Evolutionary conservation across 257 asterid species (phyloP).

Genomic region (Salvia miltiorrhiza): DNA sequence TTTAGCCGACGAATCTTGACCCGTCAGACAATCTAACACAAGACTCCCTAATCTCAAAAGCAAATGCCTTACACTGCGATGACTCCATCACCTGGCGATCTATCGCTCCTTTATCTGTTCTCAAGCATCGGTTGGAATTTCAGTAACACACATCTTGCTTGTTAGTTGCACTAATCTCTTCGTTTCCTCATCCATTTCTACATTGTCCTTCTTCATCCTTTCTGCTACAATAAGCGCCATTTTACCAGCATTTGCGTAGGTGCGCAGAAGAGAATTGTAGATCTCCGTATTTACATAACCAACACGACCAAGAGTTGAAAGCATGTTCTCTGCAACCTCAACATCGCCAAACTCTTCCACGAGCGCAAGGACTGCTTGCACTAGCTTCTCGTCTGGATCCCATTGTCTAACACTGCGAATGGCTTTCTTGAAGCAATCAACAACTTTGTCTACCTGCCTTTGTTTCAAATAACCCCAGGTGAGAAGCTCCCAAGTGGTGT

Average conservation of each 20-base stretch:
- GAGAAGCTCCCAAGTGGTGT: constrained; percentile 89
- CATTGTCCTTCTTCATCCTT: constrained; percentile 83
- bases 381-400: constrained; percentile 65
- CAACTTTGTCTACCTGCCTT: constrained; percentile 39
- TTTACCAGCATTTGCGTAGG: constrained; percentile 74
- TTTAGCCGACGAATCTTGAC: no score
- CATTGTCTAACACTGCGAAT: constrained; percentile 62
- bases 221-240: constrained; percentile 74
- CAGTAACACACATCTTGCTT: constrained; percentile 65
- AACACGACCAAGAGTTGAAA: constrained; percentile 51
- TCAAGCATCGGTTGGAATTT: constrained; percentile 49
- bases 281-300: constrained; percentile 54
- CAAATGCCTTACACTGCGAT: not conserved
- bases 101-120: not conserved
- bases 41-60: not conserved
- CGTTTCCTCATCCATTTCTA: constrained; percentile 60
- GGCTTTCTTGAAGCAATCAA: constrained; percentile 62
- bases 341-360: constrained; percentile 69
- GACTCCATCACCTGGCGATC: not conserved
- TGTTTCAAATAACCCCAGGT: constrained; percentile 76
- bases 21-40: no score
- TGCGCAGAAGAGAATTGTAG: constrained; percentile 66
- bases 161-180: constrained; percentile 47
- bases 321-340: constrained; percentile 63
- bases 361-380: constrained; percentile 40